phyloP scores from a whole-genome alignment of 352 stramenopile species.

The Phytophthora rubi region DNA sequence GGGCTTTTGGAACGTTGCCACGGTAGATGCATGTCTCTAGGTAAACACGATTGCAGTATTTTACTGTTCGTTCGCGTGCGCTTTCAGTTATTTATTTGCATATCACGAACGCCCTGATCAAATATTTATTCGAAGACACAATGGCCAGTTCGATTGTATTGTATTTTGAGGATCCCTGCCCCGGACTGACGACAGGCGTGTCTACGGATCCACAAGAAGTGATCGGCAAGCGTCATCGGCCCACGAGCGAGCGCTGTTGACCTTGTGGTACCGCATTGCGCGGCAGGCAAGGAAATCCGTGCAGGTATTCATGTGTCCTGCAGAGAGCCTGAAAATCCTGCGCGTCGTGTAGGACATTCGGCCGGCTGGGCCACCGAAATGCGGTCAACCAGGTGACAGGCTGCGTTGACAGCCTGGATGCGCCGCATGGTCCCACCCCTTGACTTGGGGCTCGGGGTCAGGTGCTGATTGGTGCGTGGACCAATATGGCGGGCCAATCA shows the following conservation, averaged over 20 bases:
- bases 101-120: too few relatives aligned
- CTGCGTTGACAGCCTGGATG: background rate
- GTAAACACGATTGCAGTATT: too few relatives aligned
- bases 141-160: too few relatives aligned
- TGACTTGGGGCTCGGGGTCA: background rate
- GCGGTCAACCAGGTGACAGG: background rate
- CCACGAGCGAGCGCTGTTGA: background rate
- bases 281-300: background rate
- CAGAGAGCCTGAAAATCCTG: slow-evolving; percentile 6
- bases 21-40: too few relatives aligned
- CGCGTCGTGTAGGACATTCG: background rate
- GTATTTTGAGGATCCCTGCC: too few relatives aligned
- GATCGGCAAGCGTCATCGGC: slow-evolving; percentile 12
- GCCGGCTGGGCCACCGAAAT: slow-evolving; percentile 7
- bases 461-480: slow-evolving; percentile 1
- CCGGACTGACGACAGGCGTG: slow-evolving; percentile 15
- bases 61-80: too few relatives aligned
- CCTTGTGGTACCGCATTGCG: background rate
- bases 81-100: too few relatives aligned
- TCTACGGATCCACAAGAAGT: slow-evolving; percentile 29
- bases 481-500: slow-evolving; percentile 29
- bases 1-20: too few relatives aligned
- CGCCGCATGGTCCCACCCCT: background rate
- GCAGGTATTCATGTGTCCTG: background rate
- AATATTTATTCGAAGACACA: too few relatives aligned